Conservation (phyloP, 176 grass and related monocot species). For the Triticum turgidum region DNA sequence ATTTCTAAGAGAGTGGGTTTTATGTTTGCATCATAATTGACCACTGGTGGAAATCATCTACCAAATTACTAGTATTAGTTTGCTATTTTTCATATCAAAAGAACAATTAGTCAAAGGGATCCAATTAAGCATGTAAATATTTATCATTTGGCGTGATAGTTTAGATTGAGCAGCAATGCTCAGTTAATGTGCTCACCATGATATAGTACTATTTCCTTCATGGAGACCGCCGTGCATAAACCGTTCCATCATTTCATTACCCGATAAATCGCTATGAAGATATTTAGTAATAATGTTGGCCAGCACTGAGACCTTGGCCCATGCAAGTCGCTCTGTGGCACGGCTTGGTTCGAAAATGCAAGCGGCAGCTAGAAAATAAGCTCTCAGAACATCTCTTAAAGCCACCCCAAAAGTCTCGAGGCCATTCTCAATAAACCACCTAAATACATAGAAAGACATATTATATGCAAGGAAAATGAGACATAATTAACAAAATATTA, state of each 20-base stretch:
- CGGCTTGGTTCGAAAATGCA: constrained; percentile 69
- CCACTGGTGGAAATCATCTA: not conserved
- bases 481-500: not conserved
- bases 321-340: constrained; percentile 54
- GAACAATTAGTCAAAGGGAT: not conserved
- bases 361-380: constrained; percentile 54
- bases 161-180: not conserved
- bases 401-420: constrained; percentile 38
- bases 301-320: constrained; percentile 55
- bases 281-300: constrained; percentile 38
- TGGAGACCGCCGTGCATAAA: constrained; percentile 35
- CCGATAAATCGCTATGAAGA: not conserved
- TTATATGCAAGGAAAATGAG: not conserved
- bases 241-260: constrained; percentile 23
- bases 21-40: not conserved
- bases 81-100: not conserved
- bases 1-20: not conserved
- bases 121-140: not conserved
- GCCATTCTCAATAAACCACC: constrained; percentile 58
- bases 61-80: not conserved
- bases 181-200: constrained; percentile 28
- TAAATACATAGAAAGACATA: constrained; percentile 19
- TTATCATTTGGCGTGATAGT: not conserved
- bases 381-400: constrained; percentile 43
- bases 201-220: not conserved